Evolutionary conservation across 352 stramenopile species (phyloP), one percentile per base, ranked within the genome.

Genomic region (Globisporangium ultimum): DNA sequence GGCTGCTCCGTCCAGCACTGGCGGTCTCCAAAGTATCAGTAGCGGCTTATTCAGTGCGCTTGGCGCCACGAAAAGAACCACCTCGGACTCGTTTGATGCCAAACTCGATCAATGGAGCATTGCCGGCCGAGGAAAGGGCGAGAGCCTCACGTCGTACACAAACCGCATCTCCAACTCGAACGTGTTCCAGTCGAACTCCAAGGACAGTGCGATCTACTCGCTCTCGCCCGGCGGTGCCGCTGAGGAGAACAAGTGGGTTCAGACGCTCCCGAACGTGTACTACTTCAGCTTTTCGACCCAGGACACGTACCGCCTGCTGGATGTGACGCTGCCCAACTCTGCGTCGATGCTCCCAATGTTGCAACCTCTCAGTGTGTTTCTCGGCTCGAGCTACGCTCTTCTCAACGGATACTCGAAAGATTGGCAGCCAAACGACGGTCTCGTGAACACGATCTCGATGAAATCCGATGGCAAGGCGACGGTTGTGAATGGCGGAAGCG

Each of bases 101-200:
- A 74, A 77, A 55, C 60, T 77, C 8, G 65, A 77, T 55, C 69
- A 77, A 59, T 77, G 58, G 58, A 56, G 56, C 13, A 48, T 73
- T 28, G 38, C 45, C 13, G 38, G 55, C 2, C 54, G 53, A 18
- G 15, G 46, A 22, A 36, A 32, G 12, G 55, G 41, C 18, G 66
- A 77, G 53, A 59, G 38, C 7, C 46, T 77, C 15, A 63, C 38
- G 24, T 53, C 58, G 13, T 77, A 77, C 66, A 17, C 66, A 18
- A 64, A 65, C 43, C 69, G 69, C 38, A 20, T 65, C 15, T 64
- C 62, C 17, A 17, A 18, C 20, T 72, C 64, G 49, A 41, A 52
- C 20, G 43, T 55, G 38, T 54, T 73, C 24, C 18, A 60, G 15
- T 47, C 56, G 20, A 50, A 53, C 46, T 48, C 42, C 55, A 63